Evolutionary conservation across 192 early-diverging fungal species (phyloP), one percentile per base, ranked within the genome.

Genomic region (Pilobolus umbonatus): DNA sequence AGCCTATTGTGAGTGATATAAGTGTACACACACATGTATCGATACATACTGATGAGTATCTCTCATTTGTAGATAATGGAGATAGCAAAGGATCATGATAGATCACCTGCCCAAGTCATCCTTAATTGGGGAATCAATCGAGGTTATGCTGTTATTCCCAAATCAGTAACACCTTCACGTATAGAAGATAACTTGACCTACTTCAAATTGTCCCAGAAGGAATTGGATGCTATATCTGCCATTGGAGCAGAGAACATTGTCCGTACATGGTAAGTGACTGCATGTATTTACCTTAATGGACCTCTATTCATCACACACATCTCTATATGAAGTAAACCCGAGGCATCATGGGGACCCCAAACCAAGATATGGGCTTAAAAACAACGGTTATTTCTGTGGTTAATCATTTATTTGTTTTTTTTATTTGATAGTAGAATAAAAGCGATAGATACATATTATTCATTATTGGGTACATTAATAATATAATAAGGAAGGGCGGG

Each of bases 401-500:
- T n/a, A n/a, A n/a, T n/a, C n/a, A n/a, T n/a, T n/a, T n/a, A n/a
- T n/a, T n/a, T n/a, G n/a, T n/a, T n/a, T n/a, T n/a, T n/a, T n/a
- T n/a, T n/a, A n/a, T n/a, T n/a, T n/a, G n/a, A n/a, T n/a, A n/a
- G n/a, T n/a, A n/a, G n/a, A n/a, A n/a, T n/a, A 49, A 48, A 45
- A 48, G 46, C 28, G 28, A 26, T 29, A 49, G 19, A 1, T 46
- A 28, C 21, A 7, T 24, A 32, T 60, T 50, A 64, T 39, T 62
- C 61, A 28, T 48, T 64, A 32, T 58, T 35, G 26, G 61, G 62
- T 30, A 69, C 67, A 50, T 52, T 65, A 44, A 76, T 69, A 48
- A 82, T 71, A 61, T 82, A 82, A 34, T 79, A 82, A 30, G 80
- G 80, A 31, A 82, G 57, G 44, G 80, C 80, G 24, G 77, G 71